Conservation (phyloP, 2,329 filamentous ascomycete species). For the Lachnum nothofagi region DNA sequence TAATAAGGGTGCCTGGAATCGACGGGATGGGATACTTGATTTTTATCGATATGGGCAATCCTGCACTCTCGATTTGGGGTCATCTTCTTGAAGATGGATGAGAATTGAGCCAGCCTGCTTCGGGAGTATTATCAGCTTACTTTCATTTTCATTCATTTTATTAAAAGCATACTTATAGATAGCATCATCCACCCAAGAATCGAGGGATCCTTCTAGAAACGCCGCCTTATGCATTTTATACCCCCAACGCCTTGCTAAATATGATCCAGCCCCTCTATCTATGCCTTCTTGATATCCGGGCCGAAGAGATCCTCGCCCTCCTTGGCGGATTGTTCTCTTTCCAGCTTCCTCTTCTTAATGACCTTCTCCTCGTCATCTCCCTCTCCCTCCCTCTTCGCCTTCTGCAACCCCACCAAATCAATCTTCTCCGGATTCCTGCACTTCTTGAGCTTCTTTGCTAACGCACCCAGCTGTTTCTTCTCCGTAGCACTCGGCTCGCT, state of each 20-base stretch:
- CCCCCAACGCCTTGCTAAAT: constrained; percentile 26
- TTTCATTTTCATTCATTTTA: background rate
- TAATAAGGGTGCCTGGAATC: too few species aligned
- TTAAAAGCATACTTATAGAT: background rate
- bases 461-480: constrained; percentile 47
- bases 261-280: constrained; percentile 7
- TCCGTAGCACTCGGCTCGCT: constrained; percentile 27
- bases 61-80: too few species aligned
- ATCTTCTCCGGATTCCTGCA: constrained; percentile 71
- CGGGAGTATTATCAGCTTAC: background rate
- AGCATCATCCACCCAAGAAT: background rate
- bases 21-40: too few species aligned
- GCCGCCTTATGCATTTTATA: constrained; percentile 16
- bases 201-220: constrained; percentile 10
- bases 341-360: constrained; percentile 38
- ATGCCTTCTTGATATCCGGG: constrained; percentile 21
- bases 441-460: constrained; percentile 65
- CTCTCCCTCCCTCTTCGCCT: constrained; percentile 52
- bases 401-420: constrained; percentile 60
- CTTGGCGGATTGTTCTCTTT: constrained; percentile 36
- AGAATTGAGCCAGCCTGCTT: too few species aligned
- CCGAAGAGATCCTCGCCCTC: constrained; percentile 35
- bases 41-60: too few species aligned
- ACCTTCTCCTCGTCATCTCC: constrained; percentile 24
- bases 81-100: too few species aligned